Percentiles rank a stretch among this genome's conserved stretches.
Conservation (phyloP, 2,329 filamentous ascomycete genomes). For the Fusarium buharicum region DNA sequence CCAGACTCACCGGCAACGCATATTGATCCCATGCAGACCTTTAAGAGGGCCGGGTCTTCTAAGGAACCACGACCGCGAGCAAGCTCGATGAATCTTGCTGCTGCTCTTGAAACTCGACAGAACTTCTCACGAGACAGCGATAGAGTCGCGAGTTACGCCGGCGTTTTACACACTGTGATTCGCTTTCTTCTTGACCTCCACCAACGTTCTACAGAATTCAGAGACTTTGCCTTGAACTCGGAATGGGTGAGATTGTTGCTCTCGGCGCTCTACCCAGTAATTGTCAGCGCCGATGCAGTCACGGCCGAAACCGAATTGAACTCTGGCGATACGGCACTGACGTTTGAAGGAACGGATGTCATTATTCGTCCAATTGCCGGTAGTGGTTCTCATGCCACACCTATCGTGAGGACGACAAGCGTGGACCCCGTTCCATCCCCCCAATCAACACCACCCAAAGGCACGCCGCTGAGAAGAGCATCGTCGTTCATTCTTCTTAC, state of each 20-base stretch:
- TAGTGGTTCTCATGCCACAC: constrained; percentile 66
- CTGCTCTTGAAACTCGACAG: constrained; percentile 64
- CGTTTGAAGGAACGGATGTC: constrained; percentile 86
- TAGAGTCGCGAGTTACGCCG: constrained; percentile 62
- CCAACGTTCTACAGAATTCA: constrained; percentile 77
- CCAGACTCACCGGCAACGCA: constrained; percentile 62
- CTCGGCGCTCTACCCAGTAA: constrained; percentile 83
- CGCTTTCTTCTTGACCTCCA: constrained; percentile 84
- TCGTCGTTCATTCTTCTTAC: constrained; percentile 94
- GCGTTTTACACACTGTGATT: constrained; percentile 78
- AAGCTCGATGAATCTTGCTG: constrained; percentile 73
- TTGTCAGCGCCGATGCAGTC: constrained; percentile 87
- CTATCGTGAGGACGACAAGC: constrained; percentile 78
- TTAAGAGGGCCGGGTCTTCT: constrained; percentile 23
- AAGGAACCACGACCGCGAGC: constrained; percentile 54
- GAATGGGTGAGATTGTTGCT: constrained; percentile 85
- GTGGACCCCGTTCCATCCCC: constrained; percentile 61
- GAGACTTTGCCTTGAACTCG: constrained; percentile 82
- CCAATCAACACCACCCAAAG: constrained; percentile 59
- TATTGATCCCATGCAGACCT: constrained; percentile 5
- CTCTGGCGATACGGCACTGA: constrained; percentile 81
- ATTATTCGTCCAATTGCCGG: constrained; percentile 77
- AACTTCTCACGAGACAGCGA: constrained; percentile 55
- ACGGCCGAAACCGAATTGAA: constrained; percentile 88
- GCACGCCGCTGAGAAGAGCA: constrained; percentile 76